These are phyloP conservation scores for Hericium erinaceus DNA, from an alignment of 768 basidiomycete genomes.

Conservation along the genomic window DNA sequence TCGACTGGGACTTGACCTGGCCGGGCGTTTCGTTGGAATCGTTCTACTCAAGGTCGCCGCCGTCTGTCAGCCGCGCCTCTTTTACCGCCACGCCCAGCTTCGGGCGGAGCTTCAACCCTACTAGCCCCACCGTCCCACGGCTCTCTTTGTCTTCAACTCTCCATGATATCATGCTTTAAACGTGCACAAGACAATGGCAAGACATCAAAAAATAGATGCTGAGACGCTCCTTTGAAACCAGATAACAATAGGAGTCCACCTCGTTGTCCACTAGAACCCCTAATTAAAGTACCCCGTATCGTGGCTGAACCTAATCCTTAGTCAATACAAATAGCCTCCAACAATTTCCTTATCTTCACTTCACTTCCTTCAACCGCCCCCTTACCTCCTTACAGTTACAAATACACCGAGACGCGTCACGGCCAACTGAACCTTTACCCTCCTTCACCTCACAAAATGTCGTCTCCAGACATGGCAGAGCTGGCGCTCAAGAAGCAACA, in stretches of 20 bases:
- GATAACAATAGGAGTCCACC: no score
- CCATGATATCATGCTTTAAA: no score
- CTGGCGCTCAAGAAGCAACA: not conserved
- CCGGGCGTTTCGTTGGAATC: not conserved
- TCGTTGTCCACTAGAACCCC: no score
- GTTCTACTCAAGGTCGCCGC: not conserved
- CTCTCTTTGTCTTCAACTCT: no score
- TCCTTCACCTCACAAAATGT: not conserved
- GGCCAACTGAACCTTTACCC: not conserved
- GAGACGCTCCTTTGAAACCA: no score
- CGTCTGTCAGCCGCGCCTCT: not conserved
- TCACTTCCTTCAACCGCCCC: not conserved
- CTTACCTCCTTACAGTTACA: not conserved
- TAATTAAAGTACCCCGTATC: constrained; percentile 5
- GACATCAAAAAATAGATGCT: no score
- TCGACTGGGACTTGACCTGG: not conserved
- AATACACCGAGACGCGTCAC: constrained; percentile 1
- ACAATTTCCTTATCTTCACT: constrained; percentile 2
- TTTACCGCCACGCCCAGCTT: constrained; percentile 8
- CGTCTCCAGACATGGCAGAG: not conserved
- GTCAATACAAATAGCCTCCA: not conserved
- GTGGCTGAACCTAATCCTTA: constrained; percentile 1
- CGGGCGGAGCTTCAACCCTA: constrained; percentile 5
- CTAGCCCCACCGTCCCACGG: not conserved
- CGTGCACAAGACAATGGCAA: no score